Base-by-base conservation (phyloP, 2,329 filamentous ascomycete species). In the Beauveria varroae region DNA sequence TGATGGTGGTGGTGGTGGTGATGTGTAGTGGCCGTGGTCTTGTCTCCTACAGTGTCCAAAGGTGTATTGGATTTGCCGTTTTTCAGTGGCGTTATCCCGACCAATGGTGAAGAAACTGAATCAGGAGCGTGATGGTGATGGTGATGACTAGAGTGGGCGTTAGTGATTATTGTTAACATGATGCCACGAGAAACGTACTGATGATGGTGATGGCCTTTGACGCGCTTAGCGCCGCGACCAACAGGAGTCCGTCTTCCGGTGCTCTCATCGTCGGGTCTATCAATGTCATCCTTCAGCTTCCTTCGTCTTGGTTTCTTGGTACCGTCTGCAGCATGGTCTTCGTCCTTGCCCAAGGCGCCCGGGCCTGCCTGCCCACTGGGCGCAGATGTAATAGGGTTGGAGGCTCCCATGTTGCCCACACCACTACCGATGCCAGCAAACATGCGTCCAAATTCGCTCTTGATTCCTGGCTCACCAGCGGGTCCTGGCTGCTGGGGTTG, bases 361-460 rank as follows among this genome's bases (percentile, higher is more conserved):
- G 73, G 76, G 6, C 79, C 75, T 62, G 81, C 85, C 1, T 81
- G 78, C 70, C 63, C 78, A 68, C 47, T 75, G 44, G 71, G 65
- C 4, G 67, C 67, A 7, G 74, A 71, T 1, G 80, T 73, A 3
- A 79, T 76, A 2, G 83, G 81, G 66, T 81, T 84, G 16, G 81
- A 79, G 41, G 79, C 74, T 26, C 77, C 78, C 62, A 82, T 78
- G 46, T 74, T 77, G 64, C 75, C 79, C 37, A 82, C 79, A 64
- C 79, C 83, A 66, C 78, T 83, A 63, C 79, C 93, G 66, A 98
- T 91, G n/a, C 93, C 93, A 20, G 91, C 91, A 75, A 96, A 97
- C 81, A 97, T 96, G 64, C 91, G 87, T 30, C 93, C 93, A 71
- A 97, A 93, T 72, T 97, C 93, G 71, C 87, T 96, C 79, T 97